Base-by-base conservation (phyloP, 2,329 filamentous ascomycete genomes). In the Ophiosphaerella narmari region DNA sequence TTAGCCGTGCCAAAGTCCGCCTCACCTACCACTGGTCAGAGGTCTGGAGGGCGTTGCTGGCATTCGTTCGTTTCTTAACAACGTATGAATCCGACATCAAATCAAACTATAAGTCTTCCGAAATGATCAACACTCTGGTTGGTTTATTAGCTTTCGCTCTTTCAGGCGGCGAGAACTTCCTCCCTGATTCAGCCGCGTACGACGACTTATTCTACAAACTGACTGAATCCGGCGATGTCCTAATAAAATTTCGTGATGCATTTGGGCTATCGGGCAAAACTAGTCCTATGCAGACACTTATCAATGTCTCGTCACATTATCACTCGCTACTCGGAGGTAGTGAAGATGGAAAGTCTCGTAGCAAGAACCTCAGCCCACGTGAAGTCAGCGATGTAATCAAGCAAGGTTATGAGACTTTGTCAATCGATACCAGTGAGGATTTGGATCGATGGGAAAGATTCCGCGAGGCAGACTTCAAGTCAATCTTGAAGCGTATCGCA, bases 121-220 rank as follows among this genome's bases (percentile, higher is more conserved):
- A 82, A 9, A 81, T 97, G 23, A 83, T 95, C 13, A 86, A 89
- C 61, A 82, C 87, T 31, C 82, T 96, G 1, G 87, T 94, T 43
- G 91, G 94, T 66, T 78, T 97, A 5, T 80, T 97, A 34, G 90
- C 90, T 1, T 82, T 97, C 34, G 89, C 90, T 2, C 80, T 99
- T 7, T 94, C 90, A 1, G 85, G 86, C 2, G 94, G 94, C 6
- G 94, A 97, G 71, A 86, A 89, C 2, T 97, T 99, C 74, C 81
- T 99, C 7, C 94, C 93, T 0, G 90, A 89, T 26, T 87, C 91
- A 0, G 84, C 89, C 14, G 87, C 90, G 1, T 97, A 97, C 73
- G 94, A 99, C 65, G 94, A 99, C 67, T 80, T 99, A 0, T 97
- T 99, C 76, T 99, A 99, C 83, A 99, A 99, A 75, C 83, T 97